phyloP scores from a whole-genome alignment of 2,329 filamentous ascomycete genomes.

The Verticillium zaregamsianum region DNA sequence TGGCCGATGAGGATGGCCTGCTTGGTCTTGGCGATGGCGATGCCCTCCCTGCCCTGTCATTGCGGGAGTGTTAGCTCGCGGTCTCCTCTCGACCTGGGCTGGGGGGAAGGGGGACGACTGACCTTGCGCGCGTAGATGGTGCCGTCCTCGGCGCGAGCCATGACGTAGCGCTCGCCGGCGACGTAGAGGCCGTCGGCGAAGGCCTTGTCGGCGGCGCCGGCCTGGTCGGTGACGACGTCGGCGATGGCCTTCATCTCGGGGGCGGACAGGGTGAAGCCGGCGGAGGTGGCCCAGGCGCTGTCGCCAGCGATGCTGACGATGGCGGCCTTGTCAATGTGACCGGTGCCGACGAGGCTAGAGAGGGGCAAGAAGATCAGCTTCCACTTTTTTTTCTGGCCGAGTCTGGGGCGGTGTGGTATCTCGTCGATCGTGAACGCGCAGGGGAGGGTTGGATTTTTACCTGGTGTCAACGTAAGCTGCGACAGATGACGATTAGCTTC shows the following conservation, averaged over 20 bases:
- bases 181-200: slow-evolving; percentile 72
- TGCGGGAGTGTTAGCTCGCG: too few relatives aligned
- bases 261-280: slow-evolving; percentile 68
- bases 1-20: slow-evolving; percentile 87
- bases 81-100: too few relatives aligned
- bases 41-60: slow-evolving; percentile 66
- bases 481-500: slow-evolving; percentile 20
- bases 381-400: background rate
- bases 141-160: slow-evolving; percentile 70
- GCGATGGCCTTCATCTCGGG: slow-evolving; percentile 57
- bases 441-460: slow-evolving; percentile 26
- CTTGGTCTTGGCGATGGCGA: slow-evolving; percentile 80
- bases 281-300: slow-evolving; percentile 70
- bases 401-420: background rate
- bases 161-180: slow-evolving; percentile 72
- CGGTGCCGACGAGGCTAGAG: slow-evolving; percentile 71
- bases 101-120: slow-evolving; percentile 12
- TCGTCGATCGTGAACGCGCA: background rate
- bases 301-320: slow-evolving; percentile 80
- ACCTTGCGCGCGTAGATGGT: slow-evolving; percentile 87
- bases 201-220: slow-evolving; percentile 57
- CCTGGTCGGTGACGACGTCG: slow-evolving; percentile 42
- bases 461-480: slow-evolving; percentile 49
- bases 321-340: slow-evolving; percentile 77
- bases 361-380: background rate